Percentiles rank a stretch among this genome's conserved stretches.
These are phyloP conservation scores for Ceratobasidium sp. DNA, from an alignment of 1,284 basidiomycete species.

Conservation along the genomic window DNA sequence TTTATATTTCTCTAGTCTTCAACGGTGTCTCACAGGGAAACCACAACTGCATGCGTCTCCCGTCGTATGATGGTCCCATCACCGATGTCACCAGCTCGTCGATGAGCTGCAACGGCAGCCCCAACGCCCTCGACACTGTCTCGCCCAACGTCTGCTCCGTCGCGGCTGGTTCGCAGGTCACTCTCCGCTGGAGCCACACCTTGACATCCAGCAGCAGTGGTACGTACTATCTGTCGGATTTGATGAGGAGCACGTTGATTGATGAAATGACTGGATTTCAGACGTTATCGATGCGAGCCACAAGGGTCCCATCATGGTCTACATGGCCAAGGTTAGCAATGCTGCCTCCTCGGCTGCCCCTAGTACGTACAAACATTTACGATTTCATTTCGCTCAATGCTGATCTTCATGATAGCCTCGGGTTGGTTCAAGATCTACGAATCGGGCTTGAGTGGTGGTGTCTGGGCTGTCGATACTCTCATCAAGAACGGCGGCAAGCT, in stretches of 20 bases:
- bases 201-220: constrained; percentile 5
- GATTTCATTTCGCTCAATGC: constrained; percentile 33
- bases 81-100: constrained; percentile 44
- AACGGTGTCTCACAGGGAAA: constrained; percentile 37
- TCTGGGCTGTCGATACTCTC: constrained; percentile 54
- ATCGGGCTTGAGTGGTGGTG: constrained; percentile 39
- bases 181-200: constrained; percentile 18
- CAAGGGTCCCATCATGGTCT: constrained; percentile 43
- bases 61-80: constrained; percentile 41
- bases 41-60: constrained; percentile 38
- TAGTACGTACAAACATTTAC: constrained; percentile 5
- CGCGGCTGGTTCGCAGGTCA: constrained; percentile 17
- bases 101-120: constrained; percentile 45
- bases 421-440: constrained; percentile 38
- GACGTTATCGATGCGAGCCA: constrained; percentile 45
- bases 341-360: constrained; percentile 37
- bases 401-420: background rate
- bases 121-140: constrained; percentile 42
- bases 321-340: constrained; percentile 42
- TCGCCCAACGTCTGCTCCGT: constrained; percentile 27
- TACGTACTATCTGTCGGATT: constrained; percentile 34
- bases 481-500: constrained; percentile 62
- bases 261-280: constrained; percentile 24
- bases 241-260: constrained; percentile 18
- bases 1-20: constrained; percentile 1